phyloP scores from a whole-genome alignment of 2,329 filamentous ascomycete species.

The Nigrospora osmanthi region DNA sequence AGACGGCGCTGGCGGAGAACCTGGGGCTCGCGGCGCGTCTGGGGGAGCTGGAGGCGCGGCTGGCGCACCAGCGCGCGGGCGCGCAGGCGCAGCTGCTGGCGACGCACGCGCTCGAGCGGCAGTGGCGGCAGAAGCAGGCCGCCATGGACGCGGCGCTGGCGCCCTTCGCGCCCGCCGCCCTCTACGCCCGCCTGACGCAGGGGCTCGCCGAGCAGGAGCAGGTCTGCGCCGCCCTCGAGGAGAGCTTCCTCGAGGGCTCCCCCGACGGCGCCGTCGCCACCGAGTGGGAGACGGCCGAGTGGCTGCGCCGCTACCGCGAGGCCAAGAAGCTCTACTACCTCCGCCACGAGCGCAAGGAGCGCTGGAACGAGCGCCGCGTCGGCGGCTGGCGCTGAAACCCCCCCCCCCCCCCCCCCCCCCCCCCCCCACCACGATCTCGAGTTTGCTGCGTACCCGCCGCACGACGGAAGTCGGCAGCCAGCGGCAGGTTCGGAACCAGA shows the following conservation, averaged over 20 bases:
- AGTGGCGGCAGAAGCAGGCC: constrained; percentile 81
- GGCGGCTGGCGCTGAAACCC: constrained; percentile 87
- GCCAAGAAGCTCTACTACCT: constrained; percentile 72
- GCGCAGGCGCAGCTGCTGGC: constrained; percentile 77
- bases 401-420: too few species aligned
- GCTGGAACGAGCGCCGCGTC: constrained; percentile 94
- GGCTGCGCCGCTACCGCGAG: constrained; percentile 74
- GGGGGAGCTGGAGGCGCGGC: constrained; percentile 47
- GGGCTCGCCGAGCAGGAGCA: constrained; percentile 75
- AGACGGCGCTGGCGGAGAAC: constrained; percentile 62
- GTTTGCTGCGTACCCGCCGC: too few species aligned
- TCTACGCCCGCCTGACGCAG: constrained; percentile 75
- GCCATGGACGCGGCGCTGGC: constrained; percentile 82
- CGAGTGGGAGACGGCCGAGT: constrained; percentile 79
- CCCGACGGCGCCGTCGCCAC: constrained; percentile 44
- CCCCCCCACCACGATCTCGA: too few species aligned
- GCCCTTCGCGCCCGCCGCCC: constrained; percentile 76
- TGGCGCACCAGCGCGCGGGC: constrained; percentile 54
- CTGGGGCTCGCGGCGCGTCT: constrained; percentile 59
- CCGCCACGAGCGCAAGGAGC: constrained; percentile 76
- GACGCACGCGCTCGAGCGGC: constrained; percentile 80
- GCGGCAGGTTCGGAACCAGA: too few species aligned
- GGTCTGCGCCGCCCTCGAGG: constrained; percentile 76
- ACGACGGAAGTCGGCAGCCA: too few species aligned
- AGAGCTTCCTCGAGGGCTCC: constrained; percentile 74